Conservation (phyloP, 2,329 filamentous ascomycete genomes). For the Aspergillus sp. region DNA sequence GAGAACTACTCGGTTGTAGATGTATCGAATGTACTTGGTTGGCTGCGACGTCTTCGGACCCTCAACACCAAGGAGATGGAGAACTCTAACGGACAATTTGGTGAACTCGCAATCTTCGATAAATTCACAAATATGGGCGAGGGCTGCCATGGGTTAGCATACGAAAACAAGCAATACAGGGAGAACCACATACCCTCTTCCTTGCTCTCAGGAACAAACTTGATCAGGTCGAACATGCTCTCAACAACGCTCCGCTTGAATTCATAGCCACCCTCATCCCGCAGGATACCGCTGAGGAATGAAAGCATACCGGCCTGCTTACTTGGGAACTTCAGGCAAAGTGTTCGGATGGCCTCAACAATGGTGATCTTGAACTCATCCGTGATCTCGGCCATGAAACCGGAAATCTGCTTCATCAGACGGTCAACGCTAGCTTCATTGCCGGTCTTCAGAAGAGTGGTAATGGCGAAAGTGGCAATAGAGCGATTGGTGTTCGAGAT, state of each 20-base stretch:
- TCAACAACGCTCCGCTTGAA: constrained; percentile 98
- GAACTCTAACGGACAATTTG: constrained; percentile 90
- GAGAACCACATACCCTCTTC: constrained; percentile 53
- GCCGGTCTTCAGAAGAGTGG: constrained; percentile 94
- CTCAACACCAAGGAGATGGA: constrained; percentile 91
- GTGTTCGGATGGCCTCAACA: constrained; percentile 92
- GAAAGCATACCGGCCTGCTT: constrained; percentile 98
- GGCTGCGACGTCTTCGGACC: constrained; percentile 93
- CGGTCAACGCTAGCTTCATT: constrained; percentile 97
- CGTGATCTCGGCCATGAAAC: constrained; percentile 98
- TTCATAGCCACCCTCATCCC: constrained; percentile 96
- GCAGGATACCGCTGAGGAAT: constrained; percentile 93
- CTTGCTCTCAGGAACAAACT: constrained; percentile 88
- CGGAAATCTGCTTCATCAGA: constrained; percentile 96
- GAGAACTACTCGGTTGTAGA: constrained; percentile 96
- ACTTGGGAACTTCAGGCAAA: constrained; percentile 95
- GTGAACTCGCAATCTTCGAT: constrained; percentile 99
- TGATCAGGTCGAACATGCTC: constrained; percentile 99
- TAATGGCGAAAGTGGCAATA: constrained; percentile 97
- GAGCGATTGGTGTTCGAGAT: constrained; percentile 97
- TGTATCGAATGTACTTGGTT: constrained; percentile 98
- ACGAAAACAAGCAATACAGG: neutral
- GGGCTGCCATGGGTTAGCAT: constrained; percentile 52
- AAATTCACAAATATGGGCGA: constrained; percentile 96
- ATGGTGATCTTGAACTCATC: constrained; percentile 99